Evolutionary conservation across 1,284 basidiomycete genomes (phyloP), one percentile per base, ranked within the genome.

Genomic region (Hortiboletus rubellus): DNA sequence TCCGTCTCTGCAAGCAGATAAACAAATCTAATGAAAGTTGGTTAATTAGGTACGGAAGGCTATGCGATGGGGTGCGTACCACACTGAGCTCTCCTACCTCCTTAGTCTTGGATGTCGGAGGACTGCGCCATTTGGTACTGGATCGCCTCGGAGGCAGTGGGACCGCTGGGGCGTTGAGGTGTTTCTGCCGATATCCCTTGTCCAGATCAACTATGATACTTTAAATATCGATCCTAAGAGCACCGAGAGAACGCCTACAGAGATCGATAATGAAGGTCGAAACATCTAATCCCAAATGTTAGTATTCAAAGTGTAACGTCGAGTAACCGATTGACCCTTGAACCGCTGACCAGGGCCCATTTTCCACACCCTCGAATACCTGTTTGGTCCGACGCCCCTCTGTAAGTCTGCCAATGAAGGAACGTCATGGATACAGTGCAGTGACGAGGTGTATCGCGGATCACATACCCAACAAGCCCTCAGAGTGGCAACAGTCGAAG

Each of bases 401-500:
- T 59, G 56, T 50, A 70, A 51, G 46, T 70, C 69, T 71, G 7
- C 15, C 10, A 17, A 38, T 30, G 15, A 46, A 46, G 30, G 2
- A 30, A 42, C 10, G 40, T 44, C 9, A 42, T 12, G 10, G 8
- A 51, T 38, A 7, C 12, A 33, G 15, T 31, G 24, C 5, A 18
- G 8, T 14, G 12, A 31, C 5, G 10, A 27, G 9, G 1, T 30
- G 3, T n/a, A 43, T 34, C 14, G 11, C 10, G 17, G 14, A 34
- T 41, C 9, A 54, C 57, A 49, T 49, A 68, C 69, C 67, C 30
- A 73, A 50, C 1, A 73, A 49, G 7, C 46, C 61, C 24, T 71
- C 71, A 1, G 69, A 72, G n/a, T 72, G 70, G 24, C 68, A 71
- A 7, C 70, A 72, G 34, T 70, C 71, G 10, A 73, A 60, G 10